A percentile compares a stretch with the other conserved stretches of the same genome.
These are phyloP conservation scores for Flaveria linearis DNA, from an alignment of 129 eudicot genomes.

Conservation along the genomic window DNA sequence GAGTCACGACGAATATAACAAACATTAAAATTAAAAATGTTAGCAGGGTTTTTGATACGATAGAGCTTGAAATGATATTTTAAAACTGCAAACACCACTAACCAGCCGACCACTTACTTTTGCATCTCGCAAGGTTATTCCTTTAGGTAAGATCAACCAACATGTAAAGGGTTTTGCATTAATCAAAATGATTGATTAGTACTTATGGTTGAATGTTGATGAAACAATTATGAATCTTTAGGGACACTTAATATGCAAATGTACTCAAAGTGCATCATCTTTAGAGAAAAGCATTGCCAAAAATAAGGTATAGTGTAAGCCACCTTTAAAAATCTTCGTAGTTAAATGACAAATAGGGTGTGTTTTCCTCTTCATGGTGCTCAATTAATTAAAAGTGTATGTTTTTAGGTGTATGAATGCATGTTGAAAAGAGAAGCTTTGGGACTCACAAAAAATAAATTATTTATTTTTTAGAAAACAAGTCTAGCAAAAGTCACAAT, in stretches of 20 bases:
- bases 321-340: conserved; percentile 27
- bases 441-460: neutral
- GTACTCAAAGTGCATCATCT: conserved; percentile 44
- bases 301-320: conserved; percentile 37
- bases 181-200: conserved; percentile 26
- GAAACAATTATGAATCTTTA: conserved; percentile 37
- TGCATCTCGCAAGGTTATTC: too few species aligned
- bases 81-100: too few species aligned
- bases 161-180: neutral
- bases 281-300: conserved; percentile 24
- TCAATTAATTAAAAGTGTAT: conserved; percentile 7
- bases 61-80: too few species aligned
- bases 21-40: too few species aligned
- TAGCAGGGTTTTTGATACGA: too few species aligned
- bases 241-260: conserved; percentile 40
- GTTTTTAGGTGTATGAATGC: conserved; percentile 21
- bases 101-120: too few species aligned
- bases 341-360: conserved; percentile 13
- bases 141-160: neutral
- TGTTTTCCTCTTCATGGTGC: conserved; percentile 25
- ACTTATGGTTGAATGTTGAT: conserved; percentile 29
- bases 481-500: neutral
- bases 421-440: neutral
- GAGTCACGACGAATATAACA: too few species aligned
- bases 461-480: neutral